Evolutionary conservation across 2,329 filamentous ascomycete genomes (phyloP).

Genomic region (Colletotrichum aenigma): DNA sequence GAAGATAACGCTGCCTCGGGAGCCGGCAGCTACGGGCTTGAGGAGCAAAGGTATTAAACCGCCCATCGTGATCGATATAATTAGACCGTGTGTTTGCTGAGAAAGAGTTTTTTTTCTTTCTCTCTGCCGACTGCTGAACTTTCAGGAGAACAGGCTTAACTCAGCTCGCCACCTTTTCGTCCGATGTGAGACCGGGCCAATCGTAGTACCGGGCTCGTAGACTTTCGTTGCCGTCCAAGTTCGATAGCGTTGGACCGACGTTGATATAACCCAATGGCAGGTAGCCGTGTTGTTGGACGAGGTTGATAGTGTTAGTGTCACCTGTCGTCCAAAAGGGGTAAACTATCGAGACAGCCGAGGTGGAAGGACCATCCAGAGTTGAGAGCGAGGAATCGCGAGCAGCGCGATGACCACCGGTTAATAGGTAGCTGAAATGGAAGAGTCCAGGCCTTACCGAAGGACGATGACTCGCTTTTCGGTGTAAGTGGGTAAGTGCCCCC

Average conservation of each 20-base stretch:
- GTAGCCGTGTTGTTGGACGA: not conserved
- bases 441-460: not conserved
- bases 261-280: not conserved
- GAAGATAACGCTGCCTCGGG: constrained; percentile 23
- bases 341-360: not conserved
- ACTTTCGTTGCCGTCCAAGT: not conserved
- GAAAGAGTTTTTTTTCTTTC: not conserved
- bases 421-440: not conserved
- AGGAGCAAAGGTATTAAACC: constrained; percentile 36
- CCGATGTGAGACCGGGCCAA: constrained; percentile 10
- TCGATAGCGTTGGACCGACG: not conserved
- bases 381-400: not conserved
- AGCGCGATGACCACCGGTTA: not conserved
- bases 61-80: constrained; percentile 26
- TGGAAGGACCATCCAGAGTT: not conserved
- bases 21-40: constrained; percentile 21
- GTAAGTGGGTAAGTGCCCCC: not conserved
- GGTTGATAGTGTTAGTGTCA: not conserved
- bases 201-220: not conserved
- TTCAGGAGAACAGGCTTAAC: not conserved
- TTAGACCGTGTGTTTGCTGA: not conserved
- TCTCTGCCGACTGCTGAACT: not conserved
- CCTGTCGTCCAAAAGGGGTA: not conserved
- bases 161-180: constrained; percentile 12
- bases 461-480: not conserved